phyloP scores from a whole-genome alignment of 768 basidiomycete species.

The Phaffia australis region DNA sequence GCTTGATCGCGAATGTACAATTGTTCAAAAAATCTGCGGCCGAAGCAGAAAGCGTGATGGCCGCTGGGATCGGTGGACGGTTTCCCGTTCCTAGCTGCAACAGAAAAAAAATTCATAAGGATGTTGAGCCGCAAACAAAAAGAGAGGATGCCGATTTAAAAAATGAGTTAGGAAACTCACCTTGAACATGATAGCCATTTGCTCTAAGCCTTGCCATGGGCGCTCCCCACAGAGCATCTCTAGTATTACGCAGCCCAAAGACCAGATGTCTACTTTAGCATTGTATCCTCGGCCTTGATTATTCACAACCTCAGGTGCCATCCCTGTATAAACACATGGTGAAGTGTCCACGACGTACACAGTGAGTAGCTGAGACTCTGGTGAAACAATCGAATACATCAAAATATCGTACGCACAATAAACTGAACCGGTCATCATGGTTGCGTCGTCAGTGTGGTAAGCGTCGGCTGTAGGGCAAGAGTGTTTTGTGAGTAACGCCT shows the following conservation, averaged over 20 bases:
- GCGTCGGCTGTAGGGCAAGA: conserved; percentile 52
- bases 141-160: background rate
- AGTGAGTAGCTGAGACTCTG: background rate
- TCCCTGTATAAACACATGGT: conserved; percentile 9
- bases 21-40: conserved; percentile 71
- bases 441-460: conserved; percentile 54
- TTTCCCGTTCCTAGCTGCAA: conserved; percentile 61
- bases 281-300: conserved; percentile 77
- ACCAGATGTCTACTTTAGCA: conserved; percentile 98
- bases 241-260: conserved; percentile 83
- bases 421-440: conserved; percentile 86
- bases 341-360: background rate
- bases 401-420: conserved; percentile 64
- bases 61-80: conserved; percentile 71
- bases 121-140: background rate
- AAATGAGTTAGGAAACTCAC: conserved; percentile 41
- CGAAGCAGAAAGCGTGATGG: conserved; percentile 59
- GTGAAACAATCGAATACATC: background rate
- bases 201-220: conserved; percentile 86
- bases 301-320: conserved; percentile 45
- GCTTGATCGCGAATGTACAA: conserved; percentile 79
- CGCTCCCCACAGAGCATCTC: conserved; percentile 98
- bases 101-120: background rate
- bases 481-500: background rate
- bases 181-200: conserved; percentile 87